A percentile compares a stretch with the other conserved stretches of the same genome.
phyloP scores from a whole-genome alignment of 495 filamentous ascomycete species.

The Entonaema liquescens region DNA sequence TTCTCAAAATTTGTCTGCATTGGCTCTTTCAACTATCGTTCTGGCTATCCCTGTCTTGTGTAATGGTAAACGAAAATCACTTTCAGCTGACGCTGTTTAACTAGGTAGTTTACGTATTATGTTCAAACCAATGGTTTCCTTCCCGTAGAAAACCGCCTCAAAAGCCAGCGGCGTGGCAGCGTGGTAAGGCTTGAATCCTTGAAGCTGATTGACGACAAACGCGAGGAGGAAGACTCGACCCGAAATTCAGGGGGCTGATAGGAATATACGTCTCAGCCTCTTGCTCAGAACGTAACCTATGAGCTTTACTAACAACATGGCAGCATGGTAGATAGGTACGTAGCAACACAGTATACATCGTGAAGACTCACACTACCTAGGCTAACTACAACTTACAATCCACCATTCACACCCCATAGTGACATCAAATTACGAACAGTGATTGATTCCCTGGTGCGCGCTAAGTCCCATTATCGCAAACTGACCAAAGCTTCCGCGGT shows the following conservation, averaged over 20 bases:
- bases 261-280: conserved; percentile 14
- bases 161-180: conserved; percentile 2
- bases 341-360: neutral
- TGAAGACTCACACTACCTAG: neutral
- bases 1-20: neutral
- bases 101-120: neutral
- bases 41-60: neutral
- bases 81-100: neutral
- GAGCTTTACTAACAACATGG: neutral
- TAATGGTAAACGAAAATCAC: neutral
- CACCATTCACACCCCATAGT: conserved; percentile 17
- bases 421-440: conserved; percentile 18
- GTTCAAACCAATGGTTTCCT: neutral
- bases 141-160: neutral
- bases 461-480: conserved; percentile 43
- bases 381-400: no score
- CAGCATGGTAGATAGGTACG: neutral
- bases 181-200: conserved; percentile 4
- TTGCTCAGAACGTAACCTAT: conserved; percentile 1
- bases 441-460: conserved; percentile 24
- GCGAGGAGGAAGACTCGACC: neutral
- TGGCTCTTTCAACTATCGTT: neutral
- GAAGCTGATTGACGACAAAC: conserved; percentile 18
- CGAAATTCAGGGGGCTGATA: conserved; percentile 24
- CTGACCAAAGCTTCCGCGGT: conserved; percentile 53